Evolutionary conservation across 345 rosid species (phyloP), one percentile per base, ranked within the genome.

Genomic region (Kernera saxatilis): DNA sequence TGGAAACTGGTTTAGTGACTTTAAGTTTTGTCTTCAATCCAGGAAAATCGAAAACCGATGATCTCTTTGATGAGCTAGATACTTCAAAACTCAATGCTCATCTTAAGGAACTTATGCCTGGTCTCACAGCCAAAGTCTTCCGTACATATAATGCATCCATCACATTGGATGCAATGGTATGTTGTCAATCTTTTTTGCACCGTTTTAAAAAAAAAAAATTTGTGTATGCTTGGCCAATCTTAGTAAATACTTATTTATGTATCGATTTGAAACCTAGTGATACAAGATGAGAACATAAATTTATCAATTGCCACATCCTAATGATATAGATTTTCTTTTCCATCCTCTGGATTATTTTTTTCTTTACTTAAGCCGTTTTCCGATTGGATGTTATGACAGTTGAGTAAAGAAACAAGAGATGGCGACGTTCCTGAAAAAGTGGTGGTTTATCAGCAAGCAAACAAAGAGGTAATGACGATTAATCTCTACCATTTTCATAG

Each of bases 61-160:
- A 89, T 79, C 98, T 95, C 58, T 95, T 95, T 67, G 92, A 95
- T 73, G 66, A 82, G 81, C 82, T 95, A 79, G 99, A 95, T 76
- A 95, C 99, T 15, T 82, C 78, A 71, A 95, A 92, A 82, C 85
- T 95, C 75, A 95, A 92, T 80, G 84, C 99, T 63, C 99, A 95
- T 80, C 78, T 95, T 40, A 95, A 95, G 85, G 99, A 85, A 72
- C 93, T 95, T 61, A 95, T 95, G 99, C 93, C 97, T 75, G 98
- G 97, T 72, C 97, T 95, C 55, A 95, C 99, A 51, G 99, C 99
- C 37, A 95, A 95, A 86, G 98, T 95, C 37, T 95, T 95, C 78
- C 98, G 98, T 83, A 95, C 99, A 48, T 95, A 85, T 78, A 95
- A 95, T 79, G 98, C 99, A 29, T 95, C 99, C 53, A 83, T 92